Evolutionary conservation across 1,284 basidiomycete genomes (phyloP).

Genomic region (Naganishia liquefaciens): DNA sequence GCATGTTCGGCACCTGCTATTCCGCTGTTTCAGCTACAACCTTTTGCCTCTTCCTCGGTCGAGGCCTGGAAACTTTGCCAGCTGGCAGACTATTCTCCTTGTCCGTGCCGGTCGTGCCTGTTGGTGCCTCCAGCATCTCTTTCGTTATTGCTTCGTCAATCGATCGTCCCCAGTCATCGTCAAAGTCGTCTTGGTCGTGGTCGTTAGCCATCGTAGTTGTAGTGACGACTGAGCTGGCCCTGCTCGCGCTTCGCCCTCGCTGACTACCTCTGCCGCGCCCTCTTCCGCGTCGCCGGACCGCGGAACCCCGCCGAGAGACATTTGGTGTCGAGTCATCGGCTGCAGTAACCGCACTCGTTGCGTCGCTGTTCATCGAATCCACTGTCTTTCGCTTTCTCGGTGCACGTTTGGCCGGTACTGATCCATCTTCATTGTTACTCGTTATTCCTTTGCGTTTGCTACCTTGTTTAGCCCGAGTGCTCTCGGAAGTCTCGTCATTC

Average conservation of each 20-base stretch:
- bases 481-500: background rate
- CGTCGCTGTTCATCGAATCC: conserved; percentile 37
- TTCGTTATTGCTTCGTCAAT: conserved; percentile 19
- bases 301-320: background rate
- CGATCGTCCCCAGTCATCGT: conserved; percentile 27
- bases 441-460: conserved; percentile 13
- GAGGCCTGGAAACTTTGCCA: background rate
- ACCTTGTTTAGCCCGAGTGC: background rate
- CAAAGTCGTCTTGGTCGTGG: conserved; percentile 22
- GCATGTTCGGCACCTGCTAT: conserved; percentile 53
- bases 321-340: conserved; percentile 5
- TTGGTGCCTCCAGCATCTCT: conserved; percentile 20
- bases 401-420: conserved; percentile 25
- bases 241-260: conserved; percentile 34
- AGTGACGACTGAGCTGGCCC: conserved; percentile 25
- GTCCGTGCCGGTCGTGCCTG: background rate
- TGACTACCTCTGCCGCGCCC: conserved; percentile 27
- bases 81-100: conserved; percentile 22
- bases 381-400: conserved; percentile 37
- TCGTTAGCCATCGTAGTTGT: conserved; percentile 25
- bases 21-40: conserved; percentile 38
- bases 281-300: conserved; percentile 24
- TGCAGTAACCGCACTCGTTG: background rate
- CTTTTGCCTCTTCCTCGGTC: conserved; percentile 46
- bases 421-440: background rate